Conservation (phyloP, 148 eudicot genomes). For the Persicaria maculosa region DNA sequence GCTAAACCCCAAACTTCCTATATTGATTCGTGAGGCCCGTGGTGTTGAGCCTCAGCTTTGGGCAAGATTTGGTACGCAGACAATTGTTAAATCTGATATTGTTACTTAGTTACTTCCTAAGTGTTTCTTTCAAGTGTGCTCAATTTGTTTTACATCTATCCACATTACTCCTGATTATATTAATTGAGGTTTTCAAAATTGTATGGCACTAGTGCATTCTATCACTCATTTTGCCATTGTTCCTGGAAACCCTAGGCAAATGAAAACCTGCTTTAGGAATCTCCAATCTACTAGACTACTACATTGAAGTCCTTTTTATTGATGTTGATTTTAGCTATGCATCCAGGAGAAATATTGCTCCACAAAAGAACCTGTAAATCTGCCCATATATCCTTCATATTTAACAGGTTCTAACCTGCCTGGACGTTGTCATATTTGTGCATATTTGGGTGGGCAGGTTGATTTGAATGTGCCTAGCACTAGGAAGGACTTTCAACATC, state of each 20-base stretch:
- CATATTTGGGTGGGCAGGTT: neutral
- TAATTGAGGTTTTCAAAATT: neutral
- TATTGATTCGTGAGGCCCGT: conserved; percentile 78
- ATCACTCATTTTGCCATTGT: neutral
- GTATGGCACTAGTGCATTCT: neutral
- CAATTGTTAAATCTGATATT: neutral
- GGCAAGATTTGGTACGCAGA: conserved; percentile 79
- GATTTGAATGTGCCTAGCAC: too few relatives aligned
- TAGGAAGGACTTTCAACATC: too few relatives aligned
- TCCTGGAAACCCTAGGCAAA: neutral
- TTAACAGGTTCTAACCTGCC: neutral
- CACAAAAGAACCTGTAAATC: neutral
- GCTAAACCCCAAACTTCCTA: conserved; percentile 78
- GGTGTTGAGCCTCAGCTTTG: conserved; percentile 91
- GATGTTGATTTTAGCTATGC: too few relatives aligned
- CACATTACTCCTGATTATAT: too few relatives aligned
- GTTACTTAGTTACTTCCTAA: neutral
- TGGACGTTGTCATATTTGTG: neutral
- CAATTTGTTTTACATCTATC: neutral
- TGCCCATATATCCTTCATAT: neutral
- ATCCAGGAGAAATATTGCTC: too few relatives aligned
- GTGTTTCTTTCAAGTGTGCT: neutral
- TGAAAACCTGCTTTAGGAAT: neutral
- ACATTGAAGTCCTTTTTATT: neutral
- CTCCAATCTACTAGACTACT: neutral